Evolutionary conservation across 169 alveolate species (phyloP).

Genomic region (Plasmodium knowlesi): DNA sequence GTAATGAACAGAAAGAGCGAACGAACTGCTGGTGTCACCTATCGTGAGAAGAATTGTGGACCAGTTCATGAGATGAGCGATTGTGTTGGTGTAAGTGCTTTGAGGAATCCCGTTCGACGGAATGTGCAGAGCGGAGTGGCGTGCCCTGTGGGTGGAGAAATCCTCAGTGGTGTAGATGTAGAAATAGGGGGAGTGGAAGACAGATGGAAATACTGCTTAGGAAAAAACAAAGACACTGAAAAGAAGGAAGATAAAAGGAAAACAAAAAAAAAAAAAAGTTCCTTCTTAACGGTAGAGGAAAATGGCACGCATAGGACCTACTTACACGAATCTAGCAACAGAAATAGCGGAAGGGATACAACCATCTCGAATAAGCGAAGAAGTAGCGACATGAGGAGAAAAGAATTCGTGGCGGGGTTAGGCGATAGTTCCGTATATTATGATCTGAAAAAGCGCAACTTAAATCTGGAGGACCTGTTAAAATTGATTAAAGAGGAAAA

Average conservation of each 20-base stretch:
- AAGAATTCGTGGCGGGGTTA: not conserved
- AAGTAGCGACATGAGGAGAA: not conserved
- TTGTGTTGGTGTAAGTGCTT: not conserved
- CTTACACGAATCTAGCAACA: not conserved
- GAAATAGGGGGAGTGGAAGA: not conserved
- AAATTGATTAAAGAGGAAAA: not conserved
- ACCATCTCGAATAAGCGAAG: not conserved
- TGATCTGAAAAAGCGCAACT: not conserved
- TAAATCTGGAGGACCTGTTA: constrained; percentile 27
- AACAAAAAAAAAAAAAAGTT: not conserved
- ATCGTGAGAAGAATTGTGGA: not conserved
- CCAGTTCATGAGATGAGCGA: not conserved
- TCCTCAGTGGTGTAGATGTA: not conserved
- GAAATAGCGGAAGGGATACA: not conserved
- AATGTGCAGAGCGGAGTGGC: not conserved
- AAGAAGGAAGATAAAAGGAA: not conserved
- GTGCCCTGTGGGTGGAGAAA: not conserved
- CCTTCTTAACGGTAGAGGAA: not conserved
- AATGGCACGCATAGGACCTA: not conserved
- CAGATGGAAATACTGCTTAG: not conserved
- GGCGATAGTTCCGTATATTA: not conserved
- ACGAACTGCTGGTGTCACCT: not conserved
- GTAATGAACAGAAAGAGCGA: not conserved
- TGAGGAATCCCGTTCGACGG: not conserved
- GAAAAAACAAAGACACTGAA: not conserved